Evolutionary conservation across 805 yeast species (phyloP), one percentile per base, ranked within the genome.

Genomic region (Yarrowia porcina): DNA sequence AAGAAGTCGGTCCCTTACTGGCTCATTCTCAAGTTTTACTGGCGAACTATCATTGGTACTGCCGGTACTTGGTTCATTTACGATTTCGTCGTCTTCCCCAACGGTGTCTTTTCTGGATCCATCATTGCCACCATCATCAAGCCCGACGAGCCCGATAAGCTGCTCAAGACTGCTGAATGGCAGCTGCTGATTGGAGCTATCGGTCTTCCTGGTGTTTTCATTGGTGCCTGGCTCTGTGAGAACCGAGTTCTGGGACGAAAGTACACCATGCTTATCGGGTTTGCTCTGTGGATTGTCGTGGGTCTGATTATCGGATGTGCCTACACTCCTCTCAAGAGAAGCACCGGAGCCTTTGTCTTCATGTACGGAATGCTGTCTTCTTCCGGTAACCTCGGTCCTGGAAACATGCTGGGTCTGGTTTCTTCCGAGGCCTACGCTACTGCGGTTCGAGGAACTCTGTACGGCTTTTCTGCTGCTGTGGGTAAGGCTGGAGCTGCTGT

Each of bases 401-500:
- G 94, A 65, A 81, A 87, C 70, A 83, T 82, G 79, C 76, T 88
- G 79, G 93, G 93, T 12, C 78, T 89, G 63, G 75, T 79, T 1
- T 79, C 87, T 11, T 81, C 88, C 25, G 93, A 88, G 73, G 79
- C 83, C 5, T 88, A 79, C 68, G 91, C 94, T 18, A 86, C 92
- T 8, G 88, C 89, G 13, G 83, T 88, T 44, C 79, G 94, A 73
- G 93, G 92, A 38, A 85, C 90, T 0, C 77, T 82, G 56, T 88
- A 88, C 69, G 93, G 93, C 38, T 67, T 88, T 21, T 80, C 88
- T 50, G 94, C 94, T 38, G 94, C 92, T 3, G 76, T 87, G 52
- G 94, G 94, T 64, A 88, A 88, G 73, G 87, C 86, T 25, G 96
- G 94, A 63, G 94, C 93, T n/a, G 91, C 87, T 21, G 84, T 87